Base-by-base conservation (phyloP, 75 land plant genomes). In the Cupressus sempervirens region DNA sequence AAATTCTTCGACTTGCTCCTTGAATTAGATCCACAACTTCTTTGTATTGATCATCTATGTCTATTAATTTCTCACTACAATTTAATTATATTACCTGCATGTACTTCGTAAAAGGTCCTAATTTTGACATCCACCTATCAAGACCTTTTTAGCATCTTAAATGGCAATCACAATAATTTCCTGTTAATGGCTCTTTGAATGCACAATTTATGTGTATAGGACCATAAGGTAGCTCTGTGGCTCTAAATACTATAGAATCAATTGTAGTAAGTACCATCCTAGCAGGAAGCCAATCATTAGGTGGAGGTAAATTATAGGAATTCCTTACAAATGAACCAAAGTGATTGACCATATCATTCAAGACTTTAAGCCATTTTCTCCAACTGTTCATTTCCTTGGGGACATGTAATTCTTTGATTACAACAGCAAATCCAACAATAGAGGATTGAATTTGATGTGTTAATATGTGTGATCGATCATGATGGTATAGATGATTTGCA, bases 121-220 rank as follows among this genome's bases (percentile, higher is more conserved):
- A 11, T 35, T 82, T 88, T 67, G 87, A 87, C 53, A 81, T 86
- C 99, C 99, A 98, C 62, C 86, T 77, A 43, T 92, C 89, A 68
- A 96, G 65, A 83, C 97, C 97, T 43, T 89, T 84, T 81, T 95
- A 90, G 87, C 97, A 95, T 38, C 77, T 56, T 4, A 67, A 50
- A 36, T 48, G 82, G 98, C 99, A 98, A 3, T 88, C 53, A 29
- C 56, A 84, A 36, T 80, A 89, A 79, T 53, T 74, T 83, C 91
- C 89, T 18, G 91, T 94, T 56, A 98, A 84, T 56, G 99, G 99
- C 87, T 96, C 99, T 83, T 99, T 86, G 75, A 95, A 98, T 43
- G 92, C 90, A 83, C 97, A 97, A 89, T 98, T 98, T 48, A 98
- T 91, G 87, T 98, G 99, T 29, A 93, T 99, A 75, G 99, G 99